Evolutionary conservation across 2,329 filamentous ascomycete genomes (phyloP), one percentile per base, ranked within the genome.

Genomic region (Sporothrix variecibatus): DNA sequence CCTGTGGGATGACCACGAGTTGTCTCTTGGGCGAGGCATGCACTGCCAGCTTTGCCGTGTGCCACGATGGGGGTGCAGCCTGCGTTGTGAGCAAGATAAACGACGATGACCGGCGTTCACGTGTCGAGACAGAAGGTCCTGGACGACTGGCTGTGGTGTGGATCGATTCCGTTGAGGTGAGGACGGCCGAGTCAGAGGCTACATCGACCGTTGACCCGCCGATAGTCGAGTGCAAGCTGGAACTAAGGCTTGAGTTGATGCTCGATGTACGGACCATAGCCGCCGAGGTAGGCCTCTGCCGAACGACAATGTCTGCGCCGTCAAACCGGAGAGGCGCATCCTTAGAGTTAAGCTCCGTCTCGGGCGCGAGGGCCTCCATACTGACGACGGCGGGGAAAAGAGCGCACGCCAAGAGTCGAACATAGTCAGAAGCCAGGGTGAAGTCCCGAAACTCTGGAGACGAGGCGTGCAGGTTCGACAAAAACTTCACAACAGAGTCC

Each of bases 371-470:
- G 28, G 91, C 88, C 82, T 98, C 94, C 15, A 93, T 91, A 78
- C 94, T 95, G 34, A 97, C 94, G 69, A 98, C 88, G 23, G 96
- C 90, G 1, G 96, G 95, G 80, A 96, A 99, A 2, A 98, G 85
- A 15, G 94, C 91, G 49, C 90, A 89, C 0, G 98, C 86, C 3
- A 99, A 84, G 65, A 94, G 86, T 75, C 95, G 91, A 1, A 95
- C 85, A 82, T 97, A 98, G 62, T 93, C 92, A 0, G 95, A 97
- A 0, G 87, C 88, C 12, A 92, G 83, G 0, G 94, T 89, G 81
- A 97, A 98, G 62, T 98, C 94, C 73, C 93, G 89, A 81, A 98
- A 98, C 34, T 88, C 88, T 1, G 86, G 81, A 3, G 94, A 98
- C 53, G 91, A 90, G n/a, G 86, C 84, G 77, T 98, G 94, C 12